Percentiles rank a stretch among this genome's conserved stretches.
These are phyloP conservation scores for Debaryomyces castellii DNA, from an alignment of 805 yeast species.

Conservation along the genomic window DNA sequence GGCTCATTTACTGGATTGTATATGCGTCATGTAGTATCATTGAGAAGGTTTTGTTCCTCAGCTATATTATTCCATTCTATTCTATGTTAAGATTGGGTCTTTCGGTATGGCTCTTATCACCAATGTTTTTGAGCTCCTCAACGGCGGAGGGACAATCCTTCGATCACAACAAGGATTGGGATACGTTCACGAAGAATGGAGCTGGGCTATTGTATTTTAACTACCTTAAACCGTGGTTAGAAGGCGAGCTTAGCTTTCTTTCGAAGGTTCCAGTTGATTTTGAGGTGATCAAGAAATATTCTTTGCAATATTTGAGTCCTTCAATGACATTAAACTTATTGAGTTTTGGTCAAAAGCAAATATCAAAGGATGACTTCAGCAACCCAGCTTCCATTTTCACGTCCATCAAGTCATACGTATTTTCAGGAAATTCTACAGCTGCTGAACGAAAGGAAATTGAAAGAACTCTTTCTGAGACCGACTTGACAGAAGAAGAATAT, in stretches of 20 bases:
- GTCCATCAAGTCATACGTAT: not conserved
- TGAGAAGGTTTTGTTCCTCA: slow-evolving; percentile 43
- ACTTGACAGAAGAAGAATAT: slow-evolving; percentile 33
- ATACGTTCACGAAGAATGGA: slow-evolving; percentile 25
- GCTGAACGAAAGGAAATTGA: not conserved
- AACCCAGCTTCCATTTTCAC: not conserved
- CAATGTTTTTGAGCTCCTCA: slow-evolving; percentile 18
- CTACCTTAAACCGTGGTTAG: slow-evolving; percentile 28
- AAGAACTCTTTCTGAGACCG: slow-evolving; percentile 3
- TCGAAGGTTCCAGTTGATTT: slow-evolving; percentile 6
- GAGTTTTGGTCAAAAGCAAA: not conserved
- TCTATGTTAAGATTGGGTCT: slow-evolving; percentile 46
- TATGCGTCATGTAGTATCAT: slow-evolving; percentile 43
- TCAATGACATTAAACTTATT: not conserved
- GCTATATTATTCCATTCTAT: slow-evolving; percentile 55
- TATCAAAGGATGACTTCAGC: not conserved
- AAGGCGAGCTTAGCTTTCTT: slow-evolving; percentile 14
- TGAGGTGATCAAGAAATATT: not conserved
- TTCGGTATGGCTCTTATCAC: slow-evolving; percentile 61
- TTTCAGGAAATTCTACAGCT: not conserved
- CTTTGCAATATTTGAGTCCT: not conserved
- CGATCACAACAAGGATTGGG: slow-evolving; percentile 24
- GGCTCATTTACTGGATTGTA: slow-evolving; percentile 65
- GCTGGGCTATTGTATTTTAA: slow-evolving; percentile 31
- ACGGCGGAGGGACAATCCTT: slow-evolving; percentile 1